Evolutionary conservation across 495 filamentous ascomycete species (phyloP).

Genomic region (Penicillium riverlandense): DNA sequence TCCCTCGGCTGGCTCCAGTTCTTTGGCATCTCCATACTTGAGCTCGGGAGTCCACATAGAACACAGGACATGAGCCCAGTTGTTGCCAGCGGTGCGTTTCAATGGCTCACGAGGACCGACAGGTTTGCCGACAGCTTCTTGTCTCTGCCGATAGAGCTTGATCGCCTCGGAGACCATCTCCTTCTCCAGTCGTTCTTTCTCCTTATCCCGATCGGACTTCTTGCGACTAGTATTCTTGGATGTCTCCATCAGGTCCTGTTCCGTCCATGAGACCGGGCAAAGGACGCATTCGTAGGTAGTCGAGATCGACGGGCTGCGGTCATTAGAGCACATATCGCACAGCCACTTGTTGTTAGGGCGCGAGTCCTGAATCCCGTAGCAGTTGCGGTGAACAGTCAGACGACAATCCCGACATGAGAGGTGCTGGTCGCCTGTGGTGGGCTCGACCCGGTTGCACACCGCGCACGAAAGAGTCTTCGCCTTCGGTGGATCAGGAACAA

Average conservation of each 20-base stretch:
- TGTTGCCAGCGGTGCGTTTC: conserved; percentile 88
- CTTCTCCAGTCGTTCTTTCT: conserved; percentile 77
- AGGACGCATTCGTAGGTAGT: conserved; percentile 88
- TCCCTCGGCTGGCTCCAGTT: conserved; percentile 78
- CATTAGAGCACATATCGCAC: conserved; percentile 93
- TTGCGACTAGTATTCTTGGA: conserved; percentile 83
- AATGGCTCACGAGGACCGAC: conserved; percentile 81
- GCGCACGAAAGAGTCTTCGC: conserved; percentile 76
- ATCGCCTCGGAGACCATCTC: conserved; percentile 68
- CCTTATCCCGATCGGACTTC: conserved; percentile 85
- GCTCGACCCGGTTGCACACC: conserved; percentile 70
- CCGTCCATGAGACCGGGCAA: conserved; percentile 67
- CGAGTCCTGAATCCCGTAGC: conserved; percentile 74
- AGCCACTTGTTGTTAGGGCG: conserved; percentile 77
- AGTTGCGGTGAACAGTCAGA: conserved; percentile 86
- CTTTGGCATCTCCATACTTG: conserved; percentile 77
- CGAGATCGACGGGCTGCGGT: conserved; percentile 77
- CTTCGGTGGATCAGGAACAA: conserved; percentile 65
- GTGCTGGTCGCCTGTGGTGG: conserved; percentile 56
- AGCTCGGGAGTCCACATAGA: conserved; percentile 88
- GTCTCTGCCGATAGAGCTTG: conserved; percentile 72
- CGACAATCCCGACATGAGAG: conserved; percentile 78
- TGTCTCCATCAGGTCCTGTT: conserved; percentile 77
- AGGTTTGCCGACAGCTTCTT: conserved; percentile 74
- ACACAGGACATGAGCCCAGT: conserved; percentile 96